Conservation (phyloP, 2,329 filamentous ascomycete species). For the Sarocladium brachiariae region DNA sequence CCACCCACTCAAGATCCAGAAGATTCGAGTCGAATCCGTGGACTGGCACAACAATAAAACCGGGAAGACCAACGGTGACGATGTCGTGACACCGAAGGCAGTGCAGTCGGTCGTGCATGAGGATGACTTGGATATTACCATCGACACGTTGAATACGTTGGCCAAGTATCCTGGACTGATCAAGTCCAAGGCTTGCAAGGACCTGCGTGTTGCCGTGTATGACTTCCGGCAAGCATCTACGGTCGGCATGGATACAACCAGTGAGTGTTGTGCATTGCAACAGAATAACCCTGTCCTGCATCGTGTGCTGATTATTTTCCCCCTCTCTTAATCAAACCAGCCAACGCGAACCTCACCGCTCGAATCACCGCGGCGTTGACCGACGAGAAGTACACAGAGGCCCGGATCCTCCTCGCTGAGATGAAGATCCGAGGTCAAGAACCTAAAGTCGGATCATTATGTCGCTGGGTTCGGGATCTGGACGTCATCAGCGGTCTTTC, state of each 20-base stretch:
- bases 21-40: slow-evolving; percentile 26
- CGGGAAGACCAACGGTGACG: too few species aligned
- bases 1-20: slow-evolving; percentile 29
- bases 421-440: slow-evolving; percentile 61
- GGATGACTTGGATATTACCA: slow-evolving; percentile 61
- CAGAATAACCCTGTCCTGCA: too few species aligned
- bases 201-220: slow-evolving; percentile 59
- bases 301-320: too few species aligned
- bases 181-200: slow-evolving; percentile 62
- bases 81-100: slow-evolving; percentile 36
- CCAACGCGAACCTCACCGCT: slow-evolving; percentile 57
- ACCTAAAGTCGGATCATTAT: slow-evolving; percentile 61
- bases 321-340: slow-evolving; percentile 18
- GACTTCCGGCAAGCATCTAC: slow-evolving; percentile 63
- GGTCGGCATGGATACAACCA: slow-evolving; percentile 47
- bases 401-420: slow-evolving; percentile 58
- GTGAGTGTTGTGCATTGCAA: slow-evolving; percentile 22
- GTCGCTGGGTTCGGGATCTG: slow-evolving; percentile 65
- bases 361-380: slow-evolving; percentile 59
- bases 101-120: slow-evolving; percentile 49
- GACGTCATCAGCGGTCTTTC: slow-evolving; percentile 62
- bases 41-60: slow-evolving; percentile 26
- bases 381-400: slow-evolving; percentile 60
- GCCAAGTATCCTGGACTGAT: slow-evolving; percentile 54
- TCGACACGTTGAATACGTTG: slow-evolving; percentile 56